Evolutionary conservation across 2,329 filamentous ascomycete species (phyloP).

Genomic region (Trichoderma pleuroti): DNA sequence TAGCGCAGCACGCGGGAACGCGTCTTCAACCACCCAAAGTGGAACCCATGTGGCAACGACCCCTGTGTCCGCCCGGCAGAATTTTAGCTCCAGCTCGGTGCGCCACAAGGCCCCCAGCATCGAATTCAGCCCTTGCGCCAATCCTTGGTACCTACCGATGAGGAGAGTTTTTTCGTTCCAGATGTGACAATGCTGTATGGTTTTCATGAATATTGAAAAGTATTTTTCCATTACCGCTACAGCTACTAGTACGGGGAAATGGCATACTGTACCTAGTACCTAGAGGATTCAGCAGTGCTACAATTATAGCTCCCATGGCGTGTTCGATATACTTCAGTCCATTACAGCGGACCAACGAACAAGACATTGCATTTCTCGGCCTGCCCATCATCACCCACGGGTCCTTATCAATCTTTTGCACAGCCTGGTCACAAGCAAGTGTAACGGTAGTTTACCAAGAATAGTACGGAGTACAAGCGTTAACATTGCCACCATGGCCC

Average conservation of each 20-base stretch:
- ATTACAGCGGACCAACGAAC: constrained; percentile 16
- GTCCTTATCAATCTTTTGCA: neutral
- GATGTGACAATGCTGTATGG: neutral
- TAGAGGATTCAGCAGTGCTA: neutral
- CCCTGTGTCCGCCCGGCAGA: constrained; percentile 7
- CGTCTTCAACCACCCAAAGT: constrained; percentile 24
- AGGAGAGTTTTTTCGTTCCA: neutral
- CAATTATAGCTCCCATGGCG: neutral
- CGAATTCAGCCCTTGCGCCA: no score
- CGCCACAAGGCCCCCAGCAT: neutral
- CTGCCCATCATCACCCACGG: constrained; percentile 19
- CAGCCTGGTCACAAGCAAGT: neutral
- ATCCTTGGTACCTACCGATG: neutral
- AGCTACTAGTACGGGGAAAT: neutral
- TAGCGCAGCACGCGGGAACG: constrained; percentile 34
- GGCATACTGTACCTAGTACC: neutral
- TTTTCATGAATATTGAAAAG: neutral
- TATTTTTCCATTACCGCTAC: neutral
- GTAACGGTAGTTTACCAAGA: neutral
- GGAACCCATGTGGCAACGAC: constrained; percentile 1
- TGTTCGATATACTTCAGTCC: neutral
- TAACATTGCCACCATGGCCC: neutral
- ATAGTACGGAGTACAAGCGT: neutral
- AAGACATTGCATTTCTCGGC: constrained; percentile 23
- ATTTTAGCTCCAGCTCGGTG: neutral